These are phyloP conservation scores for Leccinum laetum DNA, from an alignment of 1,284 basidiomycete species.

Conservation along the genomic window DNA sequence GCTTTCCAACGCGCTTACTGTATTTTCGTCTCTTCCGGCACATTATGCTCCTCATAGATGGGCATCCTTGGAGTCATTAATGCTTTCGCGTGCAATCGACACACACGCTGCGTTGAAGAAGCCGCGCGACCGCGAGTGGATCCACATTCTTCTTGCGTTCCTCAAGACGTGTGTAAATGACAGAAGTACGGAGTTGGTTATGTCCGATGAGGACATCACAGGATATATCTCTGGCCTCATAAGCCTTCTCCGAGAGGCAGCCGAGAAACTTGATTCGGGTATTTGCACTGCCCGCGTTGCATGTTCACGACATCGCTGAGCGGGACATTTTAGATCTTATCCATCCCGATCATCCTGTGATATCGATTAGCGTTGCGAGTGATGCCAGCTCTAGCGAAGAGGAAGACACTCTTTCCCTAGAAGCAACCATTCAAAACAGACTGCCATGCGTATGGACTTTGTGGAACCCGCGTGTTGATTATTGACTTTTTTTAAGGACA, in stretches of 20 bases:
- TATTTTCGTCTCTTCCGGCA: conserved; percentile 76
- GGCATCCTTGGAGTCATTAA: conserved; percentile 74
- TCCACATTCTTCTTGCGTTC: conserved; percentile 67
- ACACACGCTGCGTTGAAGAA: conserved; percentile 57
- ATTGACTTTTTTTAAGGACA: conserved; percentile 34
- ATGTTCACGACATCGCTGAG: conserved; percentile 13
- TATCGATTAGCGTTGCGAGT: conserved; percentile 50
- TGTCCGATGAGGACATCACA: conserved; percentile 48
- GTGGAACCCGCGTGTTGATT: conserved; percentile 4
- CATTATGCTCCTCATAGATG: conserved; percentile 82
- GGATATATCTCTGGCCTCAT: conserved; percentile 58
- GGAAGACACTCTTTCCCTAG: conserved; percentile 65
- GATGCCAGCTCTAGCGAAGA: conserved; percentile 50
- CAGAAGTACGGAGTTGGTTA: conserved; percentile 50
- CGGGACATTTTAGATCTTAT: conserved; percentile 49
- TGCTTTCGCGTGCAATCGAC: conserved; percentile 70
- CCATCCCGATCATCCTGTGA: conserved; percentile 65
- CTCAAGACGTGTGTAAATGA: conserved; percentile 65
- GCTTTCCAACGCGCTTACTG: conserved; percentile 59
- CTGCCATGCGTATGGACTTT: conserved; percentile 64
- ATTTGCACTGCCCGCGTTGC: conserved; percentile 1
- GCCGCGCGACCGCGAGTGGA: conserved; percentile 71
- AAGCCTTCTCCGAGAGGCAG: conserved; percentile 46
- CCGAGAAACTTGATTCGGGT: conserved; percentile 60
- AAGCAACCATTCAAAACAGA: conserved; percentile 57